Base-by-base conservation (phyloP, 1,139 yeast species). In the Kurtzmaniella quercitrusa region DNA sequence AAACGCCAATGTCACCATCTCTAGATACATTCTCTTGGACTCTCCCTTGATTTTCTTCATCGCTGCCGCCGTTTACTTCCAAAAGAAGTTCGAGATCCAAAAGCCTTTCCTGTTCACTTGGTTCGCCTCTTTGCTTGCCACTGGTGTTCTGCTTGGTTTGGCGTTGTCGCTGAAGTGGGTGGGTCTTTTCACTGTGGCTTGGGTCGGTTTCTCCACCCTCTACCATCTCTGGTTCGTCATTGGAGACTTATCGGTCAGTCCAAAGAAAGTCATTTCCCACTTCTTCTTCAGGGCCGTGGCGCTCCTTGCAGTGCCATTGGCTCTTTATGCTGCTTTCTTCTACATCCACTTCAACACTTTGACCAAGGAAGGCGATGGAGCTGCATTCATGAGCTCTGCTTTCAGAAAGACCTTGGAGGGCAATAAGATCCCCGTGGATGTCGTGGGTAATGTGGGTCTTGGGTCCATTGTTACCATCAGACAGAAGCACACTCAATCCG, bases 161-260 rank as follows among this genome's bases (percentile, higher is more conserved):
- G 93, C 98, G 2, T 73, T 85, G 29, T 81, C 91, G 38, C 83
- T 96, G 39, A 94, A 94, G 65, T 93, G 98, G 98, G 98, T 93
- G 41, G 99, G 98, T 44, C 70, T 93, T 40, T 93, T 93, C 73
- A 93, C 98, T 34, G 66, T 91, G 52, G 90, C 87, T 8, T 94
- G 98, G 98, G 79, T 88, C 48, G 98, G 98, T 40, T 43, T 77
- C 5, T 63, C 81, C 50, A 89, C 95, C 53, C 62, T 82, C 17
- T 76, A 81, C 67, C 94, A 88, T 59, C 65, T 93, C 55, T 91
- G 97, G 97, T 80, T 88, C 62, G 66, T 86, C 48, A 67, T 90
- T 58, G 98, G 98, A 52, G 98, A 94, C 65, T 76, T 91, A 59
- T 59, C 77, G 2, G 76, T 88, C n/a, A 58, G 82, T 11, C 54